Base-by-base conservation (phyloP, 1,284 basidiomycete genomes). In the Ustilago nuda region DNA sequence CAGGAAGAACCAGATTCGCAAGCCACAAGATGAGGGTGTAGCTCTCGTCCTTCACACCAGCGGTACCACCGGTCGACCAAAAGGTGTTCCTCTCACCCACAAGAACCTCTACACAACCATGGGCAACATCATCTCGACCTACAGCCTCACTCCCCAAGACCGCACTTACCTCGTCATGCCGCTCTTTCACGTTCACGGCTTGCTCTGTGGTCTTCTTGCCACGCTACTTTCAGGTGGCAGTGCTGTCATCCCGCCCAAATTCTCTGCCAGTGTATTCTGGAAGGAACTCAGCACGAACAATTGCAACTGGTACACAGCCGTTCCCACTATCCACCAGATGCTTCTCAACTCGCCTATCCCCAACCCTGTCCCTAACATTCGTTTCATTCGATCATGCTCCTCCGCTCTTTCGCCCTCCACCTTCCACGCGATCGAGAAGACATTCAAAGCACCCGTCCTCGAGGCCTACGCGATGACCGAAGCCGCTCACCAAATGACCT, bases 181-280 rank as follows among this genome's bases (percentile, higher is more conserved):
- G 33, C 87, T 91, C 36, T 91, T 91, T 86, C 91, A 91, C 78
- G 90, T 91, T 19, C 90, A 90, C 60, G 90, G 90, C 39, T 89
- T 91, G 51, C 88, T 91, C 35, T 89, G 90, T 61, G 91, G 90
- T 73, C 87, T 92, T 30, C 87, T 91, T 19, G 89, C 90, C 8
- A 90, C 91, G 1, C 84, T 91, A 7, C 87, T 90, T 46, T 89
- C 89, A 19, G 89, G 89, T 5, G 90, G 90, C 8, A 88, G 88
- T 69, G 88, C 90, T 3, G 89, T 91, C 68, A 89, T 92, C 82
- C 90, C 90, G 53, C 83, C 87, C 43, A 87, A 86, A 58, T 91
- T 91, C 84, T 89, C 89, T 59, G 89, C 90, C 2, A 86, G 87
- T 52, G 87, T 87, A 0, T 92, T 91, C 79, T 92, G 91, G 91